These are phyloP conservation scores for Metarhizium sp. DNA, from an alignment of 2,329 filamentous ascomycete species.

Conservation along the genomic window DNA sequence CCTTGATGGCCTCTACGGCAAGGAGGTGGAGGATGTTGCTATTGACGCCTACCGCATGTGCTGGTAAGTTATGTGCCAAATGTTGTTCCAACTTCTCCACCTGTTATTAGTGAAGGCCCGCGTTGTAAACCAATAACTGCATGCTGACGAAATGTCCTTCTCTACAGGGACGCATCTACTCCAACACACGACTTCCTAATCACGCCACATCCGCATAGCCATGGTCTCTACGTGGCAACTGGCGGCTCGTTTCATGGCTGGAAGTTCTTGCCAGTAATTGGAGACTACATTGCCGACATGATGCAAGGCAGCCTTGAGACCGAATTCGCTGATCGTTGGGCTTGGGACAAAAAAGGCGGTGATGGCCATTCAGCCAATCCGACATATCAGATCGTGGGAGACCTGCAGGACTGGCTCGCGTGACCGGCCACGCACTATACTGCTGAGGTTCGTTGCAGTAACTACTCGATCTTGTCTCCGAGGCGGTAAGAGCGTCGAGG, in stretches of 20 bases:
- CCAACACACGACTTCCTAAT: constrained; percentile 55
- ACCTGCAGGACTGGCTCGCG: constrained; percentile 28
- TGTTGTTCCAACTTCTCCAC: constrained; percentile 2
- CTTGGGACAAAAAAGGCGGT: constrained; percentile 34
- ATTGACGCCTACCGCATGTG: constrained; percentile 36
- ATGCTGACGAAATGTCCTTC: not conserved
- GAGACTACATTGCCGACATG: constrained; percentile 47
- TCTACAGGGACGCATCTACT: constrained; percentile 48
- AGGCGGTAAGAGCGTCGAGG: not conserved
- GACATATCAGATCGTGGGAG: constrained; percentile 30
- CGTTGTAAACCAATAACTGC: not conserved
- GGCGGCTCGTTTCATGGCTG: constrained; percentile 56
- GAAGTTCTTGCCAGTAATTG: constrained; percentile 56
- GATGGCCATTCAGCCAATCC: constrained; percentile 32
- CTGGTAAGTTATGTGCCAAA: constrained; percentile 25
- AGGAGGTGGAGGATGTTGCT: constrained; percentile 25
- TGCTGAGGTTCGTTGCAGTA: not conserved
- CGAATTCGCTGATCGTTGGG: constrained; percentile 31
- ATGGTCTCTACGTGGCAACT: constrained; percentile 48
- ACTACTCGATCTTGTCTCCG: not conserved
- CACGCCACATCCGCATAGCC: constrained; percentile 37
- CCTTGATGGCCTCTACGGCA: constrained; percentile 31
- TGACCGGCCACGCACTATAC: constrained; percentile 9
- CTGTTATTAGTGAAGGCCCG: not conserved
- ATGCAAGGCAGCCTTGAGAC: constrained; percentile 30